Base-by-base conservation (phyloP, 257 asterid species). In the Nicotiana benthamiana region DNA sequence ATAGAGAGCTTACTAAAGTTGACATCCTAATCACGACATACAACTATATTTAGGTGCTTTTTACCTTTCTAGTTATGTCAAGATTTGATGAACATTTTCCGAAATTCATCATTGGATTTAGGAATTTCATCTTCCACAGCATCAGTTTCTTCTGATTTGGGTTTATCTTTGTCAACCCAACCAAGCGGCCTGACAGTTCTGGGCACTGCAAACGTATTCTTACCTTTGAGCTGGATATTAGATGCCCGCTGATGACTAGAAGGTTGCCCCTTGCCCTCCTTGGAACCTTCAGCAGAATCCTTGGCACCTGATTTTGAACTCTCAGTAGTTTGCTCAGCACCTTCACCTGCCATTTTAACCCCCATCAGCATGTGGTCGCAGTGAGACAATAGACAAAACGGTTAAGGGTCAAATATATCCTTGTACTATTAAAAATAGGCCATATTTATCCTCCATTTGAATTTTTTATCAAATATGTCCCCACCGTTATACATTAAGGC, bases 21-120 rank as follows among this genome's bases (percentile, higher is more conserved):
- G 27, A 28, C 60, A 59, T 46, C 36, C 59, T 27, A 59, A 48
- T 20, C 5, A 56, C n/a, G 32, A 62, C 16, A 22, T 28, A 60
- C n/a, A 20, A 20, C 28, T 46, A 79, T 26, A 62, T 43, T 8
- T 12, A 1, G 46, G 54, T 59, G n/a, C 15, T 60, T 13, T 62
- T 16, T 18, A 36, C 6, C 20, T 36, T 61, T 40, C 57, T 30
- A 30, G 75, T 36, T 75, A 75, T 78, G 20, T 87, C 88, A 89
- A 80, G 79, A 70, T 83, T 88, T 89, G 82, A 92, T 12, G 61
- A 96, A 80, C 97, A 96, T 90, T 87, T 92, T 92, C 87, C 97
- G 90, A 94, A 94, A 96, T 87, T 94, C 99, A 2, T 92, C 97
- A 57, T 96, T 96, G 20, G 99, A 93, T 92, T 91, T 93, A 56